phyloP scores from a whole-genome alignment of 495 filamentous ascomycete species.

The Neurospora cerealis region DNA sequence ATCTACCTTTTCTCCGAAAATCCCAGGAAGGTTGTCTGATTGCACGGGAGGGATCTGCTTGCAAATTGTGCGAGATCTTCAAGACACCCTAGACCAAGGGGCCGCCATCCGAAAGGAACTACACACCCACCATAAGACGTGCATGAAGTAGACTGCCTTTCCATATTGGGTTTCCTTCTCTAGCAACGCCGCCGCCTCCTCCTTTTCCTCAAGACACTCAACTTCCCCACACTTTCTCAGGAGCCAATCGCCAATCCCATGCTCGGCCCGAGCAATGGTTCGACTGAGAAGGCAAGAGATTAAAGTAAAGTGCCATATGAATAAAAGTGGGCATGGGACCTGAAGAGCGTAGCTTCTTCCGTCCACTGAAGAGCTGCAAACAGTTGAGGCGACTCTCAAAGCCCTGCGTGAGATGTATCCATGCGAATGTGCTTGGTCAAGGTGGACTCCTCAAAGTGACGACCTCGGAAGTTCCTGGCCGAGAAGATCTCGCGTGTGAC shows the following conservation, averaged over 20 bases:
- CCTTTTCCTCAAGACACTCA: not conserved
- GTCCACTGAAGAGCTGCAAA: not conserved
- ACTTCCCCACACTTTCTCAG: slow-evolving; percentile 23
- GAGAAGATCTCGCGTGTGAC: slow-evolving; percentile 26
- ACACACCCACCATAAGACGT: not conserved
- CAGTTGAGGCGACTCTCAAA: not conserved
- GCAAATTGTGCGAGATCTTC: not conserved
- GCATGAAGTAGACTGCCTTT: not conserved
- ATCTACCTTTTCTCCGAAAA: not conserved
- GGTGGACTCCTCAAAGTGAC: not conserved
- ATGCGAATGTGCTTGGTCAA: not conserved
- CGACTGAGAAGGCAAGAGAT: slow-evolving; percentile 10
- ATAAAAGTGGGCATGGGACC: slow-evolving; percentile 19
- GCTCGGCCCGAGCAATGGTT: slow-evolving; percentile 14
- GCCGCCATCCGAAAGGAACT: not conserved
- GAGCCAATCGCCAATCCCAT: slow-evolving; percentile 15
- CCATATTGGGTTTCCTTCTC: not conserved
- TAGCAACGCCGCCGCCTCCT: not conserved
- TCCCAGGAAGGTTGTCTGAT: not conserved
- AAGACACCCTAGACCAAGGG: not conserved
- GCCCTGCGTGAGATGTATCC: not conserved
- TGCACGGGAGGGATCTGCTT: not conserved
- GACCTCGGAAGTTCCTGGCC: slow-evolving; percentile 34
- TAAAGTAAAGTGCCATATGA: slow-evolving; percentile 30
- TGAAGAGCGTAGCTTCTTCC: slow-evolving; percentile 1